Base-by-base conservation (phyloP, 1,284 basidiomycete genomes). In the Lignosus rhinocerotis region DNA sequence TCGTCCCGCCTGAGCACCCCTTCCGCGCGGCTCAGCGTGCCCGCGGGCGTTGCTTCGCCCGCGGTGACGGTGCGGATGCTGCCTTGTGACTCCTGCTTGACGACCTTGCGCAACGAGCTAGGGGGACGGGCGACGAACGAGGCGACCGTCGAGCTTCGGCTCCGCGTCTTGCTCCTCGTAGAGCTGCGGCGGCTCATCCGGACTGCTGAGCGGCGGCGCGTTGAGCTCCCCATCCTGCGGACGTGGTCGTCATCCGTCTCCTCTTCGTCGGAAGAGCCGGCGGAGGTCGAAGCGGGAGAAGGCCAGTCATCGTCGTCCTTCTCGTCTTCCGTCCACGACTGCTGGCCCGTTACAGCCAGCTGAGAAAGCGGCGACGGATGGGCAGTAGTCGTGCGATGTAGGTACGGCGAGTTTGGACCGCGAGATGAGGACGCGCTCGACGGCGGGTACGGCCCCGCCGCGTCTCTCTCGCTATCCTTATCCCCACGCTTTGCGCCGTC, bases 41-140 rank as follows among this genome's bases (percentile, higher is more conserved):
- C 56, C 17, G 49, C 45, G 0, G 75, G 71, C 6, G 73, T 60
- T 31, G 66, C 67, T 36, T 78, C 77, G 4, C 47, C 52, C 3
- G 81, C 86, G 17, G 80, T 84, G 4, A 91, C 84, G 0, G 90
- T 92, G 11, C 82, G 80, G 36, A 89, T 79, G 62, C 89, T 92
- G 65, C 83, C 88, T 25, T 74, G 74, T 3, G 88, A 90, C 25
- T 79, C 78, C 43, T 79, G 80, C 54, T 79, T 80, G 3, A 66
- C 63, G 41, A 84, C 68, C 1, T 53, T 55, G 3, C 62, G 55
- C n/a, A 55, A 53, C 9, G 61, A 48, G 6, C 60, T 41, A 2
- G 53, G 58, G 12, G 43, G 45, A 1, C n/a, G 72, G 71, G 16
- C 82, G 17, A 79, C 75, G 16, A 85, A 72, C 16, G 81, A 82